Conservation (phyloP, 768 basidiomycete genomes). For the Trichaptum fuscoviolaceum region DNA sequence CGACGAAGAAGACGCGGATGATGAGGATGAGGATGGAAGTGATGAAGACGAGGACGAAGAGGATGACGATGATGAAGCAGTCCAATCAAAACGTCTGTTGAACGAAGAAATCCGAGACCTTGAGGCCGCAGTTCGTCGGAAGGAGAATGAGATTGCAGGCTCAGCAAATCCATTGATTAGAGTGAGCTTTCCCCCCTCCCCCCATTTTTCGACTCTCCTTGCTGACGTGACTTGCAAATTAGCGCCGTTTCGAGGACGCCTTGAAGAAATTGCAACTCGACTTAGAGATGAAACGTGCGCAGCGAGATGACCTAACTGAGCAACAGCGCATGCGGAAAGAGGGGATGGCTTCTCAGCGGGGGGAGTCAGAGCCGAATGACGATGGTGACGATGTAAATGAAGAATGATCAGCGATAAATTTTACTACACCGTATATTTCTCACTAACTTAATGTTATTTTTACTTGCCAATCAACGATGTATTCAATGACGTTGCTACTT, state of each 20-base stretch:
- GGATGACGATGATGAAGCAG: conserved; percentile 71
- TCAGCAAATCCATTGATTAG: conserved; percentile 85
- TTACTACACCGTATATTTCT: too few species aligned
- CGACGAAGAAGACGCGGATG: conserved; percentile 68
- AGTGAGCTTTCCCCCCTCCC: conserved; percentile 34
- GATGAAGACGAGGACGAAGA: conserved; percentile 54
- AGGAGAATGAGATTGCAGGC: conserved; percentile 74
- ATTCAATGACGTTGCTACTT: too few species aligned
- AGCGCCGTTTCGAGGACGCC: conserved; percentile 94
- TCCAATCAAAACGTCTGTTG: conserved; percentile 71
- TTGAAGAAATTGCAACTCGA: conserved; percentile 83
- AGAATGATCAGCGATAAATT: neutral
- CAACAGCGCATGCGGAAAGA: conserved; percentile 67
- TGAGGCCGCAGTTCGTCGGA: conserved; percentile 83
- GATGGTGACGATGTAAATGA: conserved; percentile 33
- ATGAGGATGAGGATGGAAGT: conserved; percentile 45
- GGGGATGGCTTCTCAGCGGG: conserved; percentile 42
- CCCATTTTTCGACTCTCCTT: conserved; percentile 3
- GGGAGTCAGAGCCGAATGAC: conserved; percentile 35
- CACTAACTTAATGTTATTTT: too few species aligned
- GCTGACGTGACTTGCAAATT: conserved; percentile 5
- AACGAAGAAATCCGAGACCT: conserved; percentile 88
- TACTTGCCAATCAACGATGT: too few species aligned
- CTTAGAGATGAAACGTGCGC: conserved; percentile 76
- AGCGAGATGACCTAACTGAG: conserved; percentile 77